A percentile compares a stretch with the other conserved stretches of the same genome.
phyloP scores from a whole-genome alignment of 257 asterid genomes.

The Solanum chmielewskii region DNA sequence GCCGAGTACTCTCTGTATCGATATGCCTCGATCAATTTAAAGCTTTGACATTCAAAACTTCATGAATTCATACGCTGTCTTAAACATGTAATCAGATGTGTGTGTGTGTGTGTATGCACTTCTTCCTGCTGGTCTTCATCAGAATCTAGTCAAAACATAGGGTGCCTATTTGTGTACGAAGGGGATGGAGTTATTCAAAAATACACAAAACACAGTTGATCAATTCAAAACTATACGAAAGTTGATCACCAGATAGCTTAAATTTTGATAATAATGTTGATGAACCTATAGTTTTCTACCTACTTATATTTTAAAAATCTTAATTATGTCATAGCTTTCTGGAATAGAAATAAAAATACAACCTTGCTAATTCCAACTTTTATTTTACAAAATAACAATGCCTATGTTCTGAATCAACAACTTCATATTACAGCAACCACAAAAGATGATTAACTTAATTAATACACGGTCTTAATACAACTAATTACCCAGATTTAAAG shows the following conservation, averaged over 20 bases:
- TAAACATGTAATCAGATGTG: background rate
- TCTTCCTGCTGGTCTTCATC: background rate
- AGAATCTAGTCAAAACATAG: no score
- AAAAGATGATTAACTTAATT: background rate
- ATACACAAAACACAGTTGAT: no score
- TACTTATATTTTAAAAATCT: background rate
- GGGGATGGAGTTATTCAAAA: no score
- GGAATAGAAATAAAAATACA: background rate
- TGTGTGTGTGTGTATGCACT: background rate
- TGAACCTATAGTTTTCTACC: background rate
- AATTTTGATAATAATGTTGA: background rate
- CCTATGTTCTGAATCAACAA: background rate
- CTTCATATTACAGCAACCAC: background rate
- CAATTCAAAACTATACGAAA: background rate
- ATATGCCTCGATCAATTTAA: background rate
- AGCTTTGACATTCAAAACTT: background rate
- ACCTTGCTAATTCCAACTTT: background rate
- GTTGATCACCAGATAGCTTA: background rate
- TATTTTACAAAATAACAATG: background rate
- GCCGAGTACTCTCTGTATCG: background rate
- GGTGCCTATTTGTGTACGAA: no score
- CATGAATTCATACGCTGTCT: background rate
- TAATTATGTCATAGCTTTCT: background rate
- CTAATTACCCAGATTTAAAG: background rate
- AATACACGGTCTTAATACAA: background rate